Percentiles rank a stretch among this genome's conserved stretches.
These are phyloP conservation scores for Quercus gilva DNA, from an alignment of 306 rosid genomes.

Conservation along the genomic window DNA sequence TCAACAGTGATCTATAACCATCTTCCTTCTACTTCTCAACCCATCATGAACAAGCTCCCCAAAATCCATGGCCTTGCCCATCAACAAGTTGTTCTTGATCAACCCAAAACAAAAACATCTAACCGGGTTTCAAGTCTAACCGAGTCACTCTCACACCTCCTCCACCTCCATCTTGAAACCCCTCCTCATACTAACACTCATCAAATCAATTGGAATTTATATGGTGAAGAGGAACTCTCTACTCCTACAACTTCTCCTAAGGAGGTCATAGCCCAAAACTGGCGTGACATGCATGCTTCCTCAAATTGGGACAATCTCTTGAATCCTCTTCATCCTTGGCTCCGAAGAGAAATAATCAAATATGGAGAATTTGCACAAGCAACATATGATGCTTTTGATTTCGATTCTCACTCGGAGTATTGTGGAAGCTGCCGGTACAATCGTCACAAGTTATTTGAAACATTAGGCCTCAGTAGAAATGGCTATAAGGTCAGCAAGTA, in stretches of 20 bases:
- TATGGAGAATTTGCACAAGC: conserved; percentile 78
- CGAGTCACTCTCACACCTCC: conserved; percentile 49
- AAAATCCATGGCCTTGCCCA: conserved; percentile 6
- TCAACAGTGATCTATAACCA: conserved; percentile 20
- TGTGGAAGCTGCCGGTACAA: conserved; percentile 65
- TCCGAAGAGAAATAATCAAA: conserved; percentile 59
- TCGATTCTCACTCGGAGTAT: conserved; percentile 51
- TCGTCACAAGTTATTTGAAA: conserved; percentile 32
- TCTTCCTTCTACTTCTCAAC: conserved; percentile 15
- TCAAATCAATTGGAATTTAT: conserved; percentile 2
- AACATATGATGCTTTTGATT: conserved; percentile 71
- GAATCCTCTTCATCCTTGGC: conserved; percentile 60
- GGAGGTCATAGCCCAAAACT: conserved; percentile 46
- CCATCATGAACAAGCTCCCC: background rate
- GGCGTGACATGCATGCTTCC: conserved; percentile 57
- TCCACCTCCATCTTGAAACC: conserved; percentile 42
- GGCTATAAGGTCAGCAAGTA: conserved; percentile 51
- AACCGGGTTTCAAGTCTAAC: conserved; percentile 31
- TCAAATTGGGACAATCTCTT: conserved; percentile 39
- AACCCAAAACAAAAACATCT: conserved; percentile 22
- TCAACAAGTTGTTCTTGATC: conserved; percentile 26
- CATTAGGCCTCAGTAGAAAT: conserved; percentile 32
- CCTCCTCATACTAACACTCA: conserved; percentile 15
- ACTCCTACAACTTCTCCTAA: conserved; percentile 57
- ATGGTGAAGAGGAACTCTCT: conserved; percentile 29